These are phyloP conservation scores for Phaeotremella fagi DNA, from an alignment of 768 basidiomycete species.

Conservation along the genomic window DNA sequence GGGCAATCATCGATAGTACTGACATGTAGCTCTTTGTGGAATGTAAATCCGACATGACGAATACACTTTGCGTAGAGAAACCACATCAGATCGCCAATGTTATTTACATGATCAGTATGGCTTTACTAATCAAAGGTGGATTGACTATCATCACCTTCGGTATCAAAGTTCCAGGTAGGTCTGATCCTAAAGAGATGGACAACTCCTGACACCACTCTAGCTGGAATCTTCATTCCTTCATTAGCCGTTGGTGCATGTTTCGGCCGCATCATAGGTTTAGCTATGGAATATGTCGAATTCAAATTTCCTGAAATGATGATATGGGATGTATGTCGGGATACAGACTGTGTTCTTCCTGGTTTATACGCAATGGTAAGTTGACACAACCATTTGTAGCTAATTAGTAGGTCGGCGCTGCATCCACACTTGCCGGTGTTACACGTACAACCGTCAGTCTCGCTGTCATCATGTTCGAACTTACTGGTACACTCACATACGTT, in stretches of 20 bases:
- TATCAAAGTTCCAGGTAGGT: slow-evolving; percentile 54
- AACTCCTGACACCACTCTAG: slow-evolving; percentile 54
- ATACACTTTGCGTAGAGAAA: slow-evolving; percentile 63
- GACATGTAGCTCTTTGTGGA: slow-evolving; percentile 58
- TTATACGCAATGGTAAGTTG: slow-evolving; percentile 77
- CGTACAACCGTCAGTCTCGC: slow-evolving; percentile 80
- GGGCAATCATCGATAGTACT: not conserved
- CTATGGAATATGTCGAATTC: slow-evolving; percentile 69
- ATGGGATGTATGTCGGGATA: slow-evolving; percentile 64
- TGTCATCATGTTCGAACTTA: slow-evolving; percentile 94
- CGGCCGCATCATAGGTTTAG: slow-evolving; percentile 77
- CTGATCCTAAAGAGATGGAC: not conserved
- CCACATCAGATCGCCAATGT: slow-evolving; percentile 58
- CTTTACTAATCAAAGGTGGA: slow-evolving; percentile 73
- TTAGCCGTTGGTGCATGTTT: slow-evolving; percentile 89
- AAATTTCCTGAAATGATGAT: slow-evolving; percentile 58
- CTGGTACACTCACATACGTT: slow-evolving; percentile 85
- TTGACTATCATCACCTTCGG: slow-evolving; percentile 88
- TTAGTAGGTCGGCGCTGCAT: slow-evolving; percentile 68
- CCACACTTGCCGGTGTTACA: slow-evolving; percentile 90
- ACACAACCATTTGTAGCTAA: not conserved
- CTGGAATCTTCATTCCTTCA: slow-evolving; percentile 95
- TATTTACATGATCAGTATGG: slow-evolving; percentile 62
- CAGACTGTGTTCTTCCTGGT: slow-evolving; percentile 78
- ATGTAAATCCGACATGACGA: slow-evolving; percentile 61